These are phyloP conservation scores for Physaria fendleri DNA, from an alignment of 345 rosid species.

Conservation along the genomic window DNA sequence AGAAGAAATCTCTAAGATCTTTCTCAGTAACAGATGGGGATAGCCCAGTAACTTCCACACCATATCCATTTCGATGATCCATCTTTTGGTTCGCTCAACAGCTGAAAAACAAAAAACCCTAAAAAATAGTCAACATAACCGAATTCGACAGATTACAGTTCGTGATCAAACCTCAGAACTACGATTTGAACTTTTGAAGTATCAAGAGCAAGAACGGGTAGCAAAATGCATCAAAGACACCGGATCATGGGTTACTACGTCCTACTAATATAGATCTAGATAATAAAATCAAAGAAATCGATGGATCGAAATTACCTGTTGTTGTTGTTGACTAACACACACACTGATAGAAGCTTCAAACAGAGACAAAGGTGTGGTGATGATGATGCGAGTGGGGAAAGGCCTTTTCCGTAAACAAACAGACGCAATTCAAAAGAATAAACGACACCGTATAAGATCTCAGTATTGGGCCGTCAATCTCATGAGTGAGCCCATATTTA, in stretches of 20 bases:
- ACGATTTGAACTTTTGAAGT: not conserved
- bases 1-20: conserved; percentile 62
- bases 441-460: not conserved
- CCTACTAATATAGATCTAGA: not conserved
- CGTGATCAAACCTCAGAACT: not conserved
- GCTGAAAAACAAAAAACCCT: not conserved
- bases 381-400: conserved; percentile 2
- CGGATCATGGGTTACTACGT: not conserved
- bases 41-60: conserved; percentile 65
- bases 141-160: not conserved
- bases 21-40: conserved; percentile 61
- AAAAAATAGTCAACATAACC: not conserved
- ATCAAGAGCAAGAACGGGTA: not conserved
- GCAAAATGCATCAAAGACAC: not conserved
- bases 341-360: conserved; percentile 1
- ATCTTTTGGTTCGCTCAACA: conserved; percentile 28
- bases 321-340: not conserved
- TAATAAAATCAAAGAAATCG: not conserved
- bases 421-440: not conserved
- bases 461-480: not conserved
- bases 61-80: conserved; percentile 41
- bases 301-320: conserved; percentile 14
- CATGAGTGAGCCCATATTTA: not conserved
- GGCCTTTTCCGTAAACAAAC: not conserved
- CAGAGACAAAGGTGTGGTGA: not conserved